Evolutionary conservation across 2,329 filamentous ascomycete genomes (phyloP), one percentile per base, ranked within the genome.

Genomic region (Fusarium sp.): DNA sequence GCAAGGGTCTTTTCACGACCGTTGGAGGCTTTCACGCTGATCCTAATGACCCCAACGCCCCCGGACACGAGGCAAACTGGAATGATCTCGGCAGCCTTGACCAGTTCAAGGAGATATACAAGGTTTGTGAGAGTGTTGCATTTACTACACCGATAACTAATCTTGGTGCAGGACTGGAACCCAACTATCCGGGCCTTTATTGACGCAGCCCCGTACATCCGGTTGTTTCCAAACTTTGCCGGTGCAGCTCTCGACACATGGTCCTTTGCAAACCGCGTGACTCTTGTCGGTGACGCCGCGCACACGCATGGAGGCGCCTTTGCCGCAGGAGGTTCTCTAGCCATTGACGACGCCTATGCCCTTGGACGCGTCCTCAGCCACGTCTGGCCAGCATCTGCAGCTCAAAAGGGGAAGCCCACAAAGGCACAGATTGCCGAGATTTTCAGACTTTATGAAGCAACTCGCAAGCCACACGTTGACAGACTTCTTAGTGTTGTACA

Each of bases 261-360:
- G 83, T 76, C 82, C 0, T 76, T 85, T 15, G 77, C 75, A 6
- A 70, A 72, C 15, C 70, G 76, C 3, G 78, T 81, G 0, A 80
- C 80, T 0, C 75, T 83, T 0, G 80, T 77, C 0, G 81, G 82
- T 3, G 82, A 83, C 10, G 81, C 82, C 0, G 80, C 80, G 0
- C 80, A 83, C 16, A 80, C 83, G 0, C 81, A 82, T 51, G 82
- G 81, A 5, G 81, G 81, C 0, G 80, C 82, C 0, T 82, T 82
- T 30, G 80, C 82, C 0, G 80, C 81, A 1, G 81, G 82, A 1
- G 81, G 81, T 0, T 80, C 80, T 13, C 72, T 83, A 1, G 81
- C 81, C 0, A 77, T 82, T 5, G 80, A 83, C 27, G 82, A 83
- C 13, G 82, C 80, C 0, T 82, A 81, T 71, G 83, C 83, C 0